phyloP scores from a whole-genome alignment of 2,329 filamentous ascomycete species.

The Penicillium freii region DNA sequence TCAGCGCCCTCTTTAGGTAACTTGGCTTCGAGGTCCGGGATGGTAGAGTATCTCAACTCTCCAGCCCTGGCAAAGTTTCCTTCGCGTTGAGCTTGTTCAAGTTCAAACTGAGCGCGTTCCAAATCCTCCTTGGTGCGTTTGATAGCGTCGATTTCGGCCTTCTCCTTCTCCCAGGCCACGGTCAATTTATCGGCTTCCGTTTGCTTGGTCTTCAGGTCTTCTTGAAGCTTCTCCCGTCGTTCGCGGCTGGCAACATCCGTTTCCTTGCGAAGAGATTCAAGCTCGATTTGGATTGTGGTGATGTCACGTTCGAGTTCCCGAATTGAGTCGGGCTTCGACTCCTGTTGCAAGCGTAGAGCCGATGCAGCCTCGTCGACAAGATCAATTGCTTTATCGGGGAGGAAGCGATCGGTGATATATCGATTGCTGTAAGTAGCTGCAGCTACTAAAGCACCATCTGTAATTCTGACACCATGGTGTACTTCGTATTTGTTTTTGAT shows the following conservation, averaged over 20 bases:
- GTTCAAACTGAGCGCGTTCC: constrained; percentile 77
- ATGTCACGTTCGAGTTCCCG: constrained; percentile 90
- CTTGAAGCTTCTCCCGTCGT: constrained; percentile 79
- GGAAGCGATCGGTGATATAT: constrained; percentile 92
- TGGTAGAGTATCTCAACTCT: constrained; percentile 83
- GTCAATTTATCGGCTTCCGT: constrained; percentile 73
- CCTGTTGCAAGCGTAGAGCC: constrained; percentile 85
- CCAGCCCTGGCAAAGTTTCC: constrained; percentile 89
- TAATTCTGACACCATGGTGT: constrained; percentile 93
- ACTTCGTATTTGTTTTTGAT: constrained; percentile 99
- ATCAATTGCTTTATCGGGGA: constrained; percentile 97
- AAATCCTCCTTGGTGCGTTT: constrained; percentile 87
- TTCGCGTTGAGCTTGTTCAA: constrained; percentile 82
- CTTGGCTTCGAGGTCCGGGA: constrained; percentile 75
- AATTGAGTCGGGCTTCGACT: constrained; percentile 94
- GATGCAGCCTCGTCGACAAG: constrained; percentile 94
- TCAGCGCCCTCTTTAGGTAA: constrained; percentile 70
- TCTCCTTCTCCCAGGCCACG: constrained; percentile 86
- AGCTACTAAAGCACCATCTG: constrained; percentile 85
- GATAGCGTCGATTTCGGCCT: constrained; percentile 77
- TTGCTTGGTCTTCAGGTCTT: constrained; percentile 71
- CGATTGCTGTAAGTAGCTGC: constrained; percentile 90
- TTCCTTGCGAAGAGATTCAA: constrained; percentile 92
- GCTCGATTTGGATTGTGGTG: constrained; percentile 95
- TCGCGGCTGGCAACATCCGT: constrained; percentile 87